phyloP scores from a whole-genome alignment of 2,329 filamentous ascomycete genomes.

The Tolypocladium endophyticum region DNA sequence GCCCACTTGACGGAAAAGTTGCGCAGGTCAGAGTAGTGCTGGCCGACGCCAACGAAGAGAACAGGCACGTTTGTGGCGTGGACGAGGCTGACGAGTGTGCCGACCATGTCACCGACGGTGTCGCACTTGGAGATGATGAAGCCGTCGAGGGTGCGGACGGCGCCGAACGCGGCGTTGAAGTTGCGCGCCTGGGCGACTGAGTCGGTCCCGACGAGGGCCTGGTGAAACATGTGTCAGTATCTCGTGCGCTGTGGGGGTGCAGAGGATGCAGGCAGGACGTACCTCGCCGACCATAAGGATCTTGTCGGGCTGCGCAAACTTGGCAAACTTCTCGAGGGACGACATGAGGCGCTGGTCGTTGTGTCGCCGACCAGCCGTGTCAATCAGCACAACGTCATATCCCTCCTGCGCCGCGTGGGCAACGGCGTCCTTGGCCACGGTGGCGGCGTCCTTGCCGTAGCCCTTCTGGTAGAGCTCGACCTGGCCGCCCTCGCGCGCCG shows the following conservation, averaged over 20 bases:
- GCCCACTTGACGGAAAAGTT: conserved; percentile 63
- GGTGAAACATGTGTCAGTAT: background rate
- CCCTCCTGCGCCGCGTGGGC: conserved; percentile 59
- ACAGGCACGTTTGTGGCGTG: conserved; percentile 96
- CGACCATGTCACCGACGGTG: conserved; percentile 98
- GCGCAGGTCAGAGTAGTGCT: conserved; percentile 58
- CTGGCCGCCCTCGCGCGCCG: conserved; percentile 67
- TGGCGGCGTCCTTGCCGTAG: conserved; percentile 94
- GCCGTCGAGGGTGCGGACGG: conserved; percentile 71
- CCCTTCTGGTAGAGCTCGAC: conserved; percentile 95
- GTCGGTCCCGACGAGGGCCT: conserved; percentile 89
- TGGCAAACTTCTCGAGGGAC: conserved; percentile 92
- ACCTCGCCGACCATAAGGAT: conserved; percentile 83
- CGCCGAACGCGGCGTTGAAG: conserved; percentile 88
- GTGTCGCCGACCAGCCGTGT: conserved; percentile 88
- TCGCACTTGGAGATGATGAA: conserved; percentile 99
- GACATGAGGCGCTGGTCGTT: conserved; percentile 97
- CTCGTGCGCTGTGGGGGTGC: too few species aligned
- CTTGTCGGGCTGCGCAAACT: conserved; percentile 92
- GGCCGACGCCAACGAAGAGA: conserved; percentile 71
- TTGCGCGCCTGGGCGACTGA: conserved; percentile 91
- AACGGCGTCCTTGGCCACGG: conserved; percentile 93
- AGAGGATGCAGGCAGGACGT: conserved; percentile 7
- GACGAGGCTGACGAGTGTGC: conserved; percentile 89
- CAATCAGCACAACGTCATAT: conserved; percentile 92